Evolutionary conservation across 139 green algal species (phyloP).

Genomic region (Chlorella vulgaris): DNA sequence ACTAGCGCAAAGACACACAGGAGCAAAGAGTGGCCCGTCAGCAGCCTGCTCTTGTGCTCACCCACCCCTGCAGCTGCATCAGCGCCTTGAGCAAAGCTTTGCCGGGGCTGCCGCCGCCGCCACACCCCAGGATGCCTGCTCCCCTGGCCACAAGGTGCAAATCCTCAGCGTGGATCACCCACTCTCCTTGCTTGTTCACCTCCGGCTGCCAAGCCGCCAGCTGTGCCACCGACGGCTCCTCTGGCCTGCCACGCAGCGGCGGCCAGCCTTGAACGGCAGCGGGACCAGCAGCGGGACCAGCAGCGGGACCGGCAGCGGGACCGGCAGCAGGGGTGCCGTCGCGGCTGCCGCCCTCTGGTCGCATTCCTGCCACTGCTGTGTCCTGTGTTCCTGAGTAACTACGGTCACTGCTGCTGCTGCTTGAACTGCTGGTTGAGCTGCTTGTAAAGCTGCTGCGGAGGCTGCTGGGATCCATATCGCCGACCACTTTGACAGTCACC

Average conservation of each 20-base stretch:
- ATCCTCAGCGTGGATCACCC: slow-evolving; percentile 22
- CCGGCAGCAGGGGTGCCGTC: no score
- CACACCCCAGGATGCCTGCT: slow-evolving; percentile 43
- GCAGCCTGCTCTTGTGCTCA: no score
- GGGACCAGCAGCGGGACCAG: neutral
- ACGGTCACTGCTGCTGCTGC: no score
- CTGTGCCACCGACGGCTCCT: neutral
- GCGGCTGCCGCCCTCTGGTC: no score
- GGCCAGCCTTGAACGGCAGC: neutral
- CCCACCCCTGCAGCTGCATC: slow-evolving; percentile 24
- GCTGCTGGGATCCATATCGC: slow-evolving; percentile 32
- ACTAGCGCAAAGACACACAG: neutral
- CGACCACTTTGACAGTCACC: slow-evolving; percentile 41
- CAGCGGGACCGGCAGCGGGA: no score
- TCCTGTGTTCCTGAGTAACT: no score
- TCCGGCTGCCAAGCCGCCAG: slow-evolving; percentile 30
- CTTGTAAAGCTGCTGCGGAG: neutral
- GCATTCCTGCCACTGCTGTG: no score
- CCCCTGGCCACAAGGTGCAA: slow-evolving; percentile 39
- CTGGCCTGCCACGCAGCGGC: slow-evolving; percentile 2
- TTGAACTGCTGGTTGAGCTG: neutral
- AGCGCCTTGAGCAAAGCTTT: slow-evolving; percentile 42
- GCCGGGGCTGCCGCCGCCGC: slow-evolving; percentile 46
- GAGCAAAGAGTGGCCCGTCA: no score
- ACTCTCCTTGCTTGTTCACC: neutral